Percentiles rank a stretch among this genome's conserved stretches.
Conservation (phyloP, 108 stramenopile genomes). For the Skeletonema menzelii region DNA sequence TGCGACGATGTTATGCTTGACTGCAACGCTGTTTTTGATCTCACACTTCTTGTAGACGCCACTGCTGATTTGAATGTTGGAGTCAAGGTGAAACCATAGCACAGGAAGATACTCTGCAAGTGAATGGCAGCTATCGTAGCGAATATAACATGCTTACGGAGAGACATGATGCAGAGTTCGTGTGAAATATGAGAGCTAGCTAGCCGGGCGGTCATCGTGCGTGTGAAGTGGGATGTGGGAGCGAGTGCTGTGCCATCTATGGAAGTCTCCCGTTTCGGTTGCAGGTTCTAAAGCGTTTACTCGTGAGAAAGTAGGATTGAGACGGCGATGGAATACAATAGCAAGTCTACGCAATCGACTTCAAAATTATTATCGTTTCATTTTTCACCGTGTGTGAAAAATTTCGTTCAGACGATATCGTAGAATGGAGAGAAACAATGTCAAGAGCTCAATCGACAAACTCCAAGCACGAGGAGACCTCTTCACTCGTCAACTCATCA, state of each 20-base stretch:
- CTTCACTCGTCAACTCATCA: constrained; percentile 48
- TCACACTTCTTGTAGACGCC: neutral
- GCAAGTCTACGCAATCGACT: too few species aligned
- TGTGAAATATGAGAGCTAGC: too few species aligned
- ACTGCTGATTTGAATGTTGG: neutral
- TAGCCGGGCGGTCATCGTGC: too few species aligned
- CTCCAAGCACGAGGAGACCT: constrained; percentile 52
- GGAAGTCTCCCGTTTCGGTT: too few species aligned
- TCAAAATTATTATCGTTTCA: too few species aligned
- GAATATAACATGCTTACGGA: neutral
- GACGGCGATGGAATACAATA: too few species aligned
- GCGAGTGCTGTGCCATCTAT: too few species aligned
- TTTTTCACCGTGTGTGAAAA: too few species aligned
- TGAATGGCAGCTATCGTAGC: neutral
- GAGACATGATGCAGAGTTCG: neutral
- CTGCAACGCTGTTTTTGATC: neutral
- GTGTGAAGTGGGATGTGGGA: too few species aligned
- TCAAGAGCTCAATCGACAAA: constrained; percentile 37
- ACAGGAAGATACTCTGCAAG: neutral
- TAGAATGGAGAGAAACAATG: constrained; percentile 16
- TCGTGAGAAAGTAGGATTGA: too few species aligned
- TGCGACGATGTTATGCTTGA: neutral
- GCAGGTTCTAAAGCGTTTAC: too few species aligned
- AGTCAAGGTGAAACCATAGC: neutral
- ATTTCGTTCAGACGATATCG: too few species aligned